Base-by-base conservation (phyloP, 2,329 filamentous ascomycete species). In the Cyanodermella asteris region DNA sequence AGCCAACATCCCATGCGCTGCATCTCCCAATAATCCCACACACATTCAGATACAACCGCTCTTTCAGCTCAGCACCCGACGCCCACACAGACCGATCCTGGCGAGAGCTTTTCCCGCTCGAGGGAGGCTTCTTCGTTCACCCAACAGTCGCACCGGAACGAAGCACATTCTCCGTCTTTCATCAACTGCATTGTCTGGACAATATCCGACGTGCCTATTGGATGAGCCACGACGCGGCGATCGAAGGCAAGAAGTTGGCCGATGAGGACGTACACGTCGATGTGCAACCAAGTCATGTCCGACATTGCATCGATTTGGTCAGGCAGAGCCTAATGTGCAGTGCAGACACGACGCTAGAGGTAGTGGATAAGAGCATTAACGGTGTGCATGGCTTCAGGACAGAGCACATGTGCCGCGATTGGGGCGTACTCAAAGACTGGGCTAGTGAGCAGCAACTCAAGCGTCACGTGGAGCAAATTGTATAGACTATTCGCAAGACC, bases 111-210 rank as follows among this genome's bases (percentile, higher is more conserved):
- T 36, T 38, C 14, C 36, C 36, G 6, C 14, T 11, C 2, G 23
- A 31, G 21, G 28, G 26, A 3, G 34, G 34, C 3, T 34, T 34
- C 22, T 35, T 36, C 23, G 29, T 20, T 7, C 34, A 38, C 17
- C 34, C 34, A 3, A 19, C 12, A 4, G 7, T 36, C 8, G 36
- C 34, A 5, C 28, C 36, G 6, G 13, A 30, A 13, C 27, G 33
- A 5, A 36, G 32, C 3, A 23, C 34, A 5, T 32, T 34, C 18
- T 26, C 36, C 4, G 33, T 34, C 3, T 38, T 34, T 16, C 36
- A 38, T 26, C 34, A 35, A 15, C 24, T 38, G 3, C 35, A 38
- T 23, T 36, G 34, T 22, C 15, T 38, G 11, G 16, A 32, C 11
- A 13, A 22, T 13, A 30, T 27, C 13, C 20, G 27, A 10, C 19